Evolutionary conservation across 495 filamentous ascomycete genomes (phyloP).

Genomic region (Neurospora sublineolata): DNA sequence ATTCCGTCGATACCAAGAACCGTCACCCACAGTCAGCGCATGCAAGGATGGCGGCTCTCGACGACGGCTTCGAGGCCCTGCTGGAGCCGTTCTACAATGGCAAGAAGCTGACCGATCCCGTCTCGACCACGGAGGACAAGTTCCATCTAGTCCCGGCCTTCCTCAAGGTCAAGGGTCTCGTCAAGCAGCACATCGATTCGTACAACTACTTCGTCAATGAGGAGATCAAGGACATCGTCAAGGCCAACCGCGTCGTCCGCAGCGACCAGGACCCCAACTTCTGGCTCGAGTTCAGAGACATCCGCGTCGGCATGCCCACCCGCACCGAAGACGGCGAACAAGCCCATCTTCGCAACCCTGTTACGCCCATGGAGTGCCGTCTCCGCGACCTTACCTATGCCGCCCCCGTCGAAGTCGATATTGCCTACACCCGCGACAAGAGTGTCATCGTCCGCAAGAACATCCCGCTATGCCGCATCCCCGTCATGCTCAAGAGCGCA

Average conservation of each 20-base stretch:
- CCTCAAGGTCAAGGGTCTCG: constrained; percentile 73
- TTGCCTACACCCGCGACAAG: constrained; percentile 70
- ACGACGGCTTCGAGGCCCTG: constrained; percentile 68
- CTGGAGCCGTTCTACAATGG: constrained; percentile 93
- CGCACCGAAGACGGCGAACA: constrained; percentile 56
- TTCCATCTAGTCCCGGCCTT: constrained; percentile 95
- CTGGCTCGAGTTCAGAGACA: constrained; percentile 80
- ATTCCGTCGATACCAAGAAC: not conserved
- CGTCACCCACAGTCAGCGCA: not conserved
- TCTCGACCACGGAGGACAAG: constrained; percentile 85
- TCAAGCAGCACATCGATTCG: constrained; percentile 76
- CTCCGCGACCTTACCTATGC: constrained; percentile 92
- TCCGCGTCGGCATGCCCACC: constrained; percentile 68
- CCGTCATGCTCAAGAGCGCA: constrained; percentile 91
- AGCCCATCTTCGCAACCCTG: constrained; percentile 45
- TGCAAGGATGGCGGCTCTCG: constrained; percentile 31
- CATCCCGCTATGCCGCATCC: constrained; percentile 76
- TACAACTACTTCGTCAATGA: constrained; percentile 95
- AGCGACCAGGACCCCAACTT: constrained; percentile 85
- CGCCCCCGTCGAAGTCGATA: constrained; percentile 80
- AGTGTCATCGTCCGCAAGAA: constrained; percentile 55
- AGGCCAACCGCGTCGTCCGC: constrained; percentile 69
- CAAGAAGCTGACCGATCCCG: constrained; percentile 84
- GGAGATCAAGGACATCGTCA: constrained; percentile 90
- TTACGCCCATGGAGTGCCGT: constrained; percentile 89